Conservation (phyloP, 164 flowering plant species). For the Nelumbo lutea region DNA sequence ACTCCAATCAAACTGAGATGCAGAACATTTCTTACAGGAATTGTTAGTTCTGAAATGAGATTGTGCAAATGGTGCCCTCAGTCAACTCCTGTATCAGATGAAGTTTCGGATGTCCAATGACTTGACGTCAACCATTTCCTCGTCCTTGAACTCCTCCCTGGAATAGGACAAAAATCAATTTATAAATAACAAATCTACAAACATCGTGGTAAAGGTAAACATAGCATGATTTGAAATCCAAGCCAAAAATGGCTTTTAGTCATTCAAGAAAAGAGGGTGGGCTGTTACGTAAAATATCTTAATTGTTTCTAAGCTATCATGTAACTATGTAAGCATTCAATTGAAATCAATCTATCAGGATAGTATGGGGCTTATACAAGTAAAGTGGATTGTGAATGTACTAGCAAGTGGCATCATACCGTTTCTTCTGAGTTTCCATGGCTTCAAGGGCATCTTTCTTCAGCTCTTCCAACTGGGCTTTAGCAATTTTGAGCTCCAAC, state of each 20-base stretch:
- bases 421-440: constrained; percentile 91
- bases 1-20: too few species aligned
- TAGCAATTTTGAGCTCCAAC: constrained; percentile 74
- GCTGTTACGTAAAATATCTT: background rate
- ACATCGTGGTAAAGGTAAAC: background rate
- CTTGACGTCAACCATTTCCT: constrained; percentile 65
- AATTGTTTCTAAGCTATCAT: background rate
- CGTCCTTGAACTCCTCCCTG: constrained; percentile 98
- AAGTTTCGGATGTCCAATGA: constrained; percentile 90
- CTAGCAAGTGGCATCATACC: constrained; percentile 33
- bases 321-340: background rate
- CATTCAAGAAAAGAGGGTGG: too few species aligned
- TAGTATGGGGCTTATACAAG: background rate
- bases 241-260: too few species aligned
- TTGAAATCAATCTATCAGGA: background rate
- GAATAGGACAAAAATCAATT: constrained; percentile 5
- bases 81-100: constrained; percentile 28
- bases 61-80: background rate
- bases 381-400: background rate
- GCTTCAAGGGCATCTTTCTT: constrained; percentile 90
- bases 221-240: background rate
- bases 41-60: background rate
- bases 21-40: background rate
- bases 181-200: background rate
- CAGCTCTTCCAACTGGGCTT: constrained; percentile 83